These are phyloP conservation scores for Fraxinus baroniana DNA, from an alignment of 305 asterid genomes.

Conservation along the genomic window DNA sequence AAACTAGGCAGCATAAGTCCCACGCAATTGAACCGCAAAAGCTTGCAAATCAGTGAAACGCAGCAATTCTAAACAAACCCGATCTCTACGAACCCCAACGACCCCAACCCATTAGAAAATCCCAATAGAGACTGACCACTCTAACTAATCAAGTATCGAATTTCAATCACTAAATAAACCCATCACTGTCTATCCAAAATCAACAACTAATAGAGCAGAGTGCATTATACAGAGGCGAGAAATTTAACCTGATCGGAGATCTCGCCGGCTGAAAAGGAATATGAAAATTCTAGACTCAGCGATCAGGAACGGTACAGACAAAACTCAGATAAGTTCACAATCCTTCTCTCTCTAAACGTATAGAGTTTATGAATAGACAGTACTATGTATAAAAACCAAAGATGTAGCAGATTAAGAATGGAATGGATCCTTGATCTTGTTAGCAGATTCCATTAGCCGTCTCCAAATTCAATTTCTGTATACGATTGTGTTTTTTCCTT, in stretches of 20 bases:
- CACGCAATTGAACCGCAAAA: not conserved
- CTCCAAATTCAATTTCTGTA: slow-evolving; percentile 5
- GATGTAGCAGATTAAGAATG: not conserved
- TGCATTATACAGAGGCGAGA: not conserved
- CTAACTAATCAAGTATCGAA: slow-evolving; percentile 4
- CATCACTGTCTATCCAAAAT: not conserved
- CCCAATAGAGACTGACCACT: slow-evolving; percentile 6
- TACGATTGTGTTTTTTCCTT: not conserved
- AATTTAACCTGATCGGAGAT: slow-evolving; percentile 40
- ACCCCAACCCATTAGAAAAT: slow-evolving; percentile 2
- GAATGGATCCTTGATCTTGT: not conserved
- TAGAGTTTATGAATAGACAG: not conserved
- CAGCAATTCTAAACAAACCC: slow-evolving; percentile 20
- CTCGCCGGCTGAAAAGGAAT: slow-evolving; percentile 36
- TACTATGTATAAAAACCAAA: not conserved
- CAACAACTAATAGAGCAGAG: not conserved
- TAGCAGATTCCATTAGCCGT: not conserved
- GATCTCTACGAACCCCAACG: slow-evolving; percentile 8
- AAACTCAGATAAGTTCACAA: not conserved
- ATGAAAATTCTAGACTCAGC: slow-evolving; percentile 28
- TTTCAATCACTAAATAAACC: slow-evolving; percentile 16
- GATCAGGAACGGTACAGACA: slow-evolving; percentile 20
- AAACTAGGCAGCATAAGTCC: not conserved
- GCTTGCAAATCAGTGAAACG: not conserved
- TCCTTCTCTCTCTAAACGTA: slow-evolving; percentile 11